Conservation (phyloP, 768 basidiomycete species). For the Mycena kentingensis region DNA sequence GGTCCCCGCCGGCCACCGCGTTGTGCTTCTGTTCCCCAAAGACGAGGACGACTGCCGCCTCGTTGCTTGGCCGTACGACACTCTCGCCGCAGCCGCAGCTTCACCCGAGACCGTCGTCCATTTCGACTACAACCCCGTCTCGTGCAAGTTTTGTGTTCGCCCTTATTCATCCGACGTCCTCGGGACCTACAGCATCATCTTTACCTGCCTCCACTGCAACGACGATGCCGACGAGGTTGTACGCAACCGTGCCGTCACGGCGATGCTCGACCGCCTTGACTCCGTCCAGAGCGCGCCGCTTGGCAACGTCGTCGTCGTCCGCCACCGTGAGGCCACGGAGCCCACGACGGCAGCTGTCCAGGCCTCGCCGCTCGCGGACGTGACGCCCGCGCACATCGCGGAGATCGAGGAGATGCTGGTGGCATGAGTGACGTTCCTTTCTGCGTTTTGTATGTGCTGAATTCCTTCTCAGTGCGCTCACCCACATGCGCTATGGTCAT, state of each 20-base stretch:
- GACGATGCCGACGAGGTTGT: background rate
- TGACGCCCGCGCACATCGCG: too few relatives aligned
- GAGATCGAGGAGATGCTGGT: too few relatives aligned
- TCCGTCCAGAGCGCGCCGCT: background rate
- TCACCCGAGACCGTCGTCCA: background rate
- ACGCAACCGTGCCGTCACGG: background rate
- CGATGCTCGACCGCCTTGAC: background rate
- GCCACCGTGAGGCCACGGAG: too few relatives aligned
- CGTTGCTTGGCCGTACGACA: background rate
- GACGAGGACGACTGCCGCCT: too few relatives aligned
- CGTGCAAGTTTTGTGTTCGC: background rate
- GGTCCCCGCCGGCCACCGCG: too few relatives aligned
- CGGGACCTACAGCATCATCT: background rate
- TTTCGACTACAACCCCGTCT: background rate
- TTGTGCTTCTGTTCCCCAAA: too few relatives aligned
- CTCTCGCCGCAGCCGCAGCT: background rate
- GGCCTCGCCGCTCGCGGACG: too few relatives aligned
- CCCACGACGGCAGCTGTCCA: too few relatives aligned
- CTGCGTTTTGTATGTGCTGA: too few relatives aligned
- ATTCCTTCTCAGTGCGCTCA: too few relatives aligned
- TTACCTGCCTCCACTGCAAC: background rate
- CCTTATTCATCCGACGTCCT: background rate
- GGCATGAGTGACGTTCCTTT: too few relatives aligned
- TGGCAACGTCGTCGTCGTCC: background rate
- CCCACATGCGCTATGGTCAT: too few relatives aligned